Conservation (phyloP, 2,329 filamentous ascomycete species). For the Grosmannia clavigera region DNA sequence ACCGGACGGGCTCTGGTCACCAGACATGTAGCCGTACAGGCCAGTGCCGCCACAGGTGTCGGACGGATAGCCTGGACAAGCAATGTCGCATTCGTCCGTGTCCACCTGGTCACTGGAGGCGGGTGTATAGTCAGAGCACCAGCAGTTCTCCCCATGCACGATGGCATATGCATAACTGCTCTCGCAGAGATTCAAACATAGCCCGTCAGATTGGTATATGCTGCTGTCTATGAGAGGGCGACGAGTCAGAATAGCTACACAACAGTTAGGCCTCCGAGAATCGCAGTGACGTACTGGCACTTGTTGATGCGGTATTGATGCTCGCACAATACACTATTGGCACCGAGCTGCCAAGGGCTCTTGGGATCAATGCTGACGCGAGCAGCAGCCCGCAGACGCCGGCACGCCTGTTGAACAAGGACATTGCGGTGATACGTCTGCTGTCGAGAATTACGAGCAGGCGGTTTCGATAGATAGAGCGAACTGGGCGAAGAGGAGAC, state of each 20-base stretch:
- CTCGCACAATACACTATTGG: slow-evolving; percentile 31
- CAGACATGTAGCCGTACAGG: slow-evolving; percentile 53
- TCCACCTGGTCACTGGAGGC: slow-evolving; percentile 26
- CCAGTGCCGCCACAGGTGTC: slow-evolving; percentile 54
- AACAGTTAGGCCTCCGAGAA: not conserved
- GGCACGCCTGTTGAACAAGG: not conserved
- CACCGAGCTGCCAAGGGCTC: slow-evolving; percentile 18
- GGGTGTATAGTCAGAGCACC: slow-evolving; percentile 62
- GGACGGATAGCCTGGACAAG: slow-evolving; percentile 55
- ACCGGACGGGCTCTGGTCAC: slow-evolving; percentile 42
- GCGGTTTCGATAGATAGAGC: not conserved
- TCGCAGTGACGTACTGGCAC: slow-evolving; percentile 26
- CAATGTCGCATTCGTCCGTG: slow-evolving; percentile 35
- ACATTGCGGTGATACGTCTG: not conserved
- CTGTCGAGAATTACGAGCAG: not conserved
- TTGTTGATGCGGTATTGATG: slow-evolving; percentile 30
- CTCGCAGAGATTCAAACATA: slow-evolving; percentile 49
- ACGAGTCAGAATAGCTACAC: not conserved
- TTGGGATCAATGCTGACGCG: slow-evolving; percentile 12
- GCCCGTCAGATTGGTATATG: slow-evolving; percentile 56
- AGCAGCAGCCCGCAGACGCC: slow-evolving; percentile 7
- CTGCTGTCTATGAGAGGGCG: slow-evolving; percentile 31
- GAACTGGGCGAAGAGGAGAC: not conserved
- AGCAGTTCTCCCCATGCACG: slow-evolving; percentile 52
- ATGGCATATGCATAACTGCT: slow-evolving; percentile 53